Conservation (phyloP, 495 filamentous ascomycete species). For the Lepraria neglecta region DNA sequence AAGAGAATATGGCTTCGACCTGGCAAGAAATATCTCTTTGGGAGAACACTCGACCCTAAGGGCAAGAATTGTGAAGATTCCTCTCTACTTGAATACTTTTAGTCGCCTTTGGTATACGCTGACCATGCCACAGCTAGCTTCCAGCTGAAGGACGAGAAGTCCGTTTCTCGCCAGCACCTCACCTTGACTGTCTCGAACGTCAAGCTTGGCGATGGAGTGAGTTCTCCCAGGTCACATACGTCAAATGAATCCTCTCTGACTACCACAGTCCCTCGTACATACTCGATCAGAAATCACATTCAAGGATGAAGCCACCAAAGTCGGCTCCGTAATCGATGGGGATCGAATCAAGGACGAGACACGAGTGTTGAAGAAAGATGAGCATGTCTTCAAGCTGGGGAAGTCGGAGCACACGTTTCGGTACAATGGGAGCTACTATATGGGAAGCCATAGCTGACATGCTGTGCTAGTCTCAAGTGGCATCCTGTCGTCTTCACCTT, state of each 20-base stretch:
- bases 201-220: conserved; percentile 62
- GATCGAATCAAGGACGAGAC: conserved; percentile 54
- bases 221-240: conserved; percentile 15
- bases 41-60: conserved; percentile 52
- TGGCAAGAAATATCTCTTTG: conserved; percentile 75
- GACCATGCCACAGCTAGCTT: conserved; percentile 35
- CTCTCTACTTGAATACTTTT: not conserved
- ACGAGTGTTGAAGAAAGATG: conserved; percentile 45
- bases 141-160: conserved; percentile 57
- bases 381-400: conserved; percentile 63
- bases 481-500: conserved; percentile 73
- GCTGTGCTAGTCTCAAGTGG: conserved; percentile 65
- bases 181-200: conserved; percentile 65
- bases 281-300: conserved; percentile 59
- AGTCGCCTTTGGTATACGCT: conserved; percentile 15
- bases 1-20: conserved; percentile 77
- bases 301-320: conserved; percentile 66
- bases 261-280: conserved; percentile 42
- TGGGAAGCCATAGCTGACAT: conserved; percentile 6
- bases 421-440: conserved; percentile 29
- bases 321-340: conserved; percentile 72
- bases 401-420: conserved; percentile 50
- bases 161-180: conserved; percentile 86
- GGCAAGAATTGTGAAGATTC: conserved; percentile 23
- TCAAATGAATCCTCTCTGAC: conserved; percentile 8